phyloP scores from a whole-genome alignment of 2,329 filamentous ascomycete genomes.

The Colletotrichum truncatum region DNA sequence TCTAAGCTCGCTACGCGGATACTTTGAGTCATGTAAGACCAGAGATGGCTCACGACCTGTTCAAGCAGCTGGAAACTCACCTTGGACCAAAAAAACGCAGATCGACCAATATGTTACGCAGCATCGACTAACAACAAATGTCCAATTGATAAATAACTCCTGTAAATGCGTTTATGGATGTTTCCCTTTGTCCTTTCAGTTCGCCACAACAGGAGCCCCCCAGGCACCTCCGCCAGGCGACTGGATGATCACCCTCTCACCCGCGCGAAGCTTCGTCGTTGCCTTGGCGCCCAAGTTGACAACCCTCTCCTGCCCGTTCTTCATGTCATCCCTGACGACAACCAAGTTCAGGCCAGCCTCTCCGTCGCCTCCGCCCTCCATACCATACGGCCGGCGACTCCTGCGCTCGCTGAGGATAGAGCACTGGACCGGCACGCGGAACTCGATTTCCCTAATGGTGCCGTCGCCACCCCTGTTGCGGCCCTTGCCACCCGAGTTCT shows the following conservation, averaged over 20 bases:
- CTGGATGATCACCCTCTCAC: conserved; percentile 30
- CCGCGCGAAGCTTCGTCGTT: conserved; percentile 26
- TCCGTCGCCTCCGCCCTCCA: conserved; percentile 76
- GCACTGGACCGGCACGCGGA: conserved; percentile 79
- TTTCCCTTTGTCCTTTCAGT: not conserved
- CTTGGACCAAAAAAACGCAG: too few relatives aligned
- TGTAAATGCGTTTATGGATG: not conserved
- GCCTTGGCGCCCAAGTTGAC: conserved; percentile 32
- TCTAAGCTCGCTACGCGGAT: too few relatives aligned
- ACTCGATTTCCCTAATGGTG: conserved; percentile 82
- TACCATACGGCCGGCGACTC: conserved; percentile 79
- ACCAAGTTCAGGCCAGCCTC: conserved; percentile 76
- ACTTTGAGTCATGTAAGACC: too few relatives aligned
- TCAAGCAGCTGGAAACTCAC: too few relatives aligned
- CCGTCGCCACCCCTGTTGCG: conserved; percentile 79
- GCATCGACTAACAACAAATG: too few relatives aligned
- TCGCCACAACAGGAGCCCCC: conserved; percentile 9
- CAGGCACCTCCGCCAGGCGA: conserved; percentile 29
- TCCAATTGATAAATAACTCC: not conserved
- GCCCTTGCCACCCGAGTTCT: conserved; percentile 71
- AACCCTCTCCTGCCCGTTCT: conserved; percentile 42
- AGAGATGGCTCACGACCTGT: too few relatives aligned
- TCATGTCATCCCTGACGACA: conserved; percentile 52
- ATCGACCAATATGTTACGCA: too few relatives aligned
- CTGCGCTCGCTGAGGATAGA: conserved; percentile 82